Evolutionary conservation across 2,329 filamentous ascomycete species (phyloP).

Genomic region (Blastomyces gilchristii): DNA sequence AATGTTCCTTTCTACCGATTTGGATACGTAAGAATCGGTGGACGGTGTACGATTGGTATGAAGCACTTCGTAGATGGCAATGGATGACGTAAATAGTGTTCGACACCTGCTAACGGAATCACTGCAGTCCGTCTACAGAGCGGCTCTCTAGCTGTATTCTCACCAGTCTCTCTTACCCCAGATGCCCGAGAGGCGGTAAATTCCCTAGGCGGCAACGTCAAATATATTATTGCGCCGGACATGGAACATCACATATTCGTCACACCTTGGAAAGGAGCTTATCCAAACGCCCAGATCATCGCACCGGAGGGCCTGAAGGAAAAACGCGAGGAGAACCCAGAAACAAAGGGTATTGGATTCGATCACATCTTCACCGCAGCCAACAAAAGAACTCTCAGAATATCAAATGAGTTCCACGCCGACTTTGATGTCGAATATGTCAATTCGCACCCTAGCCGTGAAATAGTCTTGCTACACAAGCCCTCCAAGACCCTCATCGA

Average conservation of each 20-base stretch:
- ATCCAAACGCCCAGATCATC: constrained; percentile 67
- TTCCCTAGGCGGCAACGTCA: constrained; percentile 57
- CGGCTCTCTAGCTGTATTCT: constrained; percentile 78
- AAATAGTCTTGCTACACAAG: constrained; percentile 78
- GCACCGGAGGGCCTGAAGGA: constrained; percentile 73
- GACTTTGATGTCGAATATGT: constrained; percentile 86
- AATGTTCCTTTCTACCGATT: constrained; percentile 71
- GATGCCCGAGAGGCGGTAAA: constrained; percentile 55
- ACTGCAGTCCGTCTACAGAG: constrained; percentile 61
- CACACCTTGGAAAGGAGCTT: constrained; percentile 70
- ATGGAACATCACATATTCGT: constrained; percentile 93
- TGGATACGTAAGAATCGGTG: constrained; percentile 71
- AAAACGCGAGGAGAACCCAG: constrained; percentile 57
- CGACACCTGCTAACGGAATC: constrained; percentile 10
- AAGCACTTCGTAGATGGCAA: constrained; percentile 6
- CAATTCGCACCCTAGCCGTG: constrained; percentile 67
- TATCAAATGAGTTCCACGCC: constrained; percentile 68
- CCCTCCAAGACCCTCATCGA: constrained; percentile 71
- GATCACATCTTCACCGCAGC: constrained; percentile 55
- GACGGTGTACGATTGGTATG: constrained; percentile 72
- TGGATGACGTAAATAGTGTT: not conserved
- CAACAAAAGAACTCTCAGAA: constrained; percentile 41
- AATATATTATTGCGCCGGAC: constrained; percentile 80
- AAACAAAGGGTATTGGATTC: constrained; percentile 52
- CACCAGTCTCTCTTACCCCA: constrained; percentile 73